Evolutionary conservation across 352 stramenopile genomes (phyloP), one percentile per base, ranked within the genome.

Genomic region (Phytophthora capsici): DNA sequence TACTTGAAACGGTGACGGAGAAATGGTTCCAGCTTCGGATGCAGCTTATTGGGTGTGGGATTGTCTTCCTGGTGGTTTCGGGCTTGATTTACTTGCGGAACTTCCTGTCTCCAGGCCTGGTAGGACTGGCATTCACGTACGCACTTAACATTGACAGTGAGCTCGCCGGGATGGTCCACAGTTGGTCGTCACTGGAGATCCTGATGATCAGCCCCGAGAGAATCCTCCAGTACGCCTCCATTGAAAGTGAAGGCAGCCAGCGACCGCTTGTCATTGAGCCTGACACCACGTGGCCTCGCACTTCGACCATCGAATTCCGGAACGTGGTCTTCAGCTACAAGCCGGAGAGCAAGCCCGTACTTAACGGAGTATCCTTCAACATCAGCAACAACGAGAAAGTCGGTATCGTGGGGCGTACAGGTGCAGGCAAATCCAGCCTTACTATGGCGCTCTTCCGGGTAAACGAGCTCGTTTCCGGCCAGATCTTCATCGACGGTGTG

Each of bases 91-190:
- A 68, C 6, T 40, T 84, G 0, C 71, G 59, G 12, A 41, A 61
- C 1, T 64, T 43, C 10, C 41, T 86, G 8, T 76, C 75, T 7
- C 77, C 90, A 14, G 88, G 90, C 12, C 28, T 98, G 13, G 77
- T 91, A 13, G 95, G 81, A 13, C 66, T 98, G 7, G 73, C 96
- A 10, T 95, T 98, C 62, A 90, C 86, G 12, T 98, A 96, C 70
- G 82, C 80, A 6, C 66, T 92, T 0, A 91, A 84, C 36, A 83
- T 98, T 25, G 94, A 91, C 32, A 81, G 82, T 14, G 86, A 75
- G 8, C 62, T 98, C 2, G 76, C 81, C 0, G 90, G 84, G 34
- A 72, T 96, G 22, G 79, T 97, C 2, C 46, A 69, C 9, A 54
- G 12, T 6, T 90, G 66, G 64, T 74, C 64, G n/a, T 77, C 60